A percentile compares a stretch with the other conserved stretches of the same genome.
Evolutionary conservation across 2,329 filamentous ascomycete genomes (phyloP).

Genomic region (Sporothrix luriei): DNA sequence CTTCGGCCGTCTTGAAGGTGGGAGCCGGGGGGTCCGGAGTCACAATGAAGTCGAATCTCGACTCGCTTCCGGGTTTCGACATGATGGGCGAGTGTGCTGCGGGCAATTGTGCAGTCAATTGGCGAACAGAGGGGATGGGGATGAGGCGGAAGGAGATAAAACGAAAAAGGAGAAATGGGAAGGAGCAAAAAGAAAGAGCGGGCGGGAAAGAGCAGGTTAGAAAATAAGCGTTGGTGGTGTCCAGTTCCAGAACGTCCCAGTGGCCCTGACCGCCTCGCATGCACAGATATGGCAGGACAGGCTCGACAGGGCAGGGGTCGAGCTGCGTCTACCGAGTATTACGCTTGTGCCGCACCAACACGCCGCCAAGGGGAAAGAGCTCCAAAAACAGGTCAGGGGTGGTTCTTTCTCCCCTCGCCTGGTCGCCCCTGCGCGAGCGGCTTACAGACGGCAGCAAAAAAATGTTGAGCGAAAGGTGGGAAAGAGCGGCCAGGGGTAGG

Average conservation of each 20-base stretch:
- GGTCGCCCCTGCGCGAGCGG: conserved; percentile 12
- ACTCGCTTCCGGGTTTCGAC: conserved; percentile 56
- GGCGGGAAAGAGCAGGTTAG: background rate
- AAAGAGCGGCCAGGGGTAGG: conserved; percentile 17
- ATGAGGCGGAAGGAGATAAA: background rate
- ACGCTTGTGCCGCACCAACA: conserved; percentile 21
- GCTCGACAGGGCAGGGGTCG: background rate
- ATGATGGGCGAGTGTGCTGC: conserved; percentile 44
- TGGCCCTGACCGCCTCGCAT: conserved; percentile 28
- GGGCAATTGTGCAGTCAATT: conserved; percentile 30
- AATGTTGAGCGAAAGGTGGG: conserved; percentile 26
- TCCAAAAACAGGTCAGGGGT: conserved; percentile 15
- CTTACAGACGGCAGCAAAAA: conserved; percentile 7
- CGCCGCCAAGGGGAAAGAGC: background rate
- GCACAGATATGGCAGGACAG: conserved; percentile 8
- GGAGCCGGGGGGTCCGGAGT: conserved; percentile 56
- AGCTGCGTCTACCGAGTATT: background rate
- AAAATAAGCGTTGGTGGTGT: conserved; percentile 15
- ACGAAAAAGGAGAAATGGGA: background rate
- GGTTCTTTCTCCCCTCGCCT: background rate
- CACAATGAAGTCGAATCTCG: conserved; percentile 66
- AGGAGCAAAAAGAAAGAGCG: background rate
- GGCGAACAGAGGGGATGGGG: conserved; percentile 22
- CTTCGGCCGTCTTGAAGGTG: conserved; percentile 55
- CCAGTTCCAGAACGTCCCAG: conserved; percentile 5